These are phyloP conservation scores for Leccinum imitatum DNA, from an alignment of 768 basidiomycete genomes.

Conservation along the genomic window DNA sequence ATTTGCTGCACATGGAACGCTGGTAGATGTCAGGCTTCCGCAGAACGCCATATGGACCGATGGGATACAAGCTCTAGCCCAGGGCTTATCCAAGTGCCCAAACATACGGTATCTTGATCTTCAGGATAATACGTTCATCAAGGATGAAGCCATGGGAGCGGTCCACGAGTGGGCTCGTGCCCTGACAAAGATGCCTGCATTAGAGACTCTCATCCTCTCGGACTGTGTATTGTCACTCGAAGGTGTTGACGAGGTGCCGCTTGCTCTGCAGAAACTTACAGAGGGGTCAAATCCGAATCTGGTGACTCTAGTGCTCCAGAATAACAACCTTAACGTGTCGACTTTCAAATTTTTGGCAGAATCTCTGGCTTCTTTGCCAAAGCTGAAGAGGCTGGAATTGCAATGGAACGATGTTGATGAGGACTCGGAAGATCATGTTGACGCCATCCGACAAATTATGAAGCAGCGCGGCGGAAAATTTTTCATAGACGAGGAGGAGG, in stretches of 20 bases:
- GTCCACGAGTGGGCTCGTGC: slow-evolving; percentile 61
- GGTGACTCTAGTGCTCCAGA: slow-evolving; percentile 79
- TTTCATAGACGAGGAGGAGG: slow-evolving; percentile 75
- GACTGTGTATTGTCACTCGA: slow-evolving; percentile 81
- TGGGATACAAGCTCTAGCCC: slow-evolving; percentile 78
- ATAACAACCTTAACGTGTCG: slow-evolving; percentile 80
- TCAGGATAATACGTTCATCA: slow-evolving; percentile 86
- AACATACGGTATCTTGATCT: slow-evolving; percentile 79
- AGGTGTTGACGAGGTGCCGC: slow-evolving; percentile 75
- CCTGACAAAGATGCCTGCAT: slow-evolving; percentile 64
- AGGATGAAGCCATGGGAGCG: slow-evolving; percentile 58
- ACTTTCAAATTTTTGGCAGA: slow-evolving; percentile 68
- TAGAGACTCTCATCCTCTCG: slow-evolving; percentile 83
- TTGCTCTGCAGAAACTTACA: slow-evolving; percentile 58
- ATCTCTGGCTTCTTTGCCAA: slow-evolving; percentile 59
- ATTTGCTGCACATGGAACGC: slow-evolving; percentile 77
- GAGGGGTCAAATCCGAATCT: slow-evolving; percentile 74
- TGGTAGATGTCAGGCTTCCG: slow-evolving; percentile 89
- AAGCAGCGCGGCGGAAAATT: slow-evolving; percentile 68
- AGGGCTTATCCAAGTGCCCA: slow-evolving; percentile 67
- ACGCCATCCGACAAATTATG: slow-evolving; percentile 52
- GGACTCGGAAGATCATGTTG: slow-evolving; percentile 57
- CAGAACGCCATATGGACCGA: slow-evolving; percentile 97
- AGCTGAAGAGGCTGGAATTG: slow-evolving; percentile 71
- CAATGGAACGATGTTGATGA: slow-evolving; percentile 91